Evolutionary conservation across 2,329 filamentous ascomycete genomes (phyloP), one percentile per base, ranked within the genome.

Genomic region (Neocatenulostroma microsporum): DNA sequence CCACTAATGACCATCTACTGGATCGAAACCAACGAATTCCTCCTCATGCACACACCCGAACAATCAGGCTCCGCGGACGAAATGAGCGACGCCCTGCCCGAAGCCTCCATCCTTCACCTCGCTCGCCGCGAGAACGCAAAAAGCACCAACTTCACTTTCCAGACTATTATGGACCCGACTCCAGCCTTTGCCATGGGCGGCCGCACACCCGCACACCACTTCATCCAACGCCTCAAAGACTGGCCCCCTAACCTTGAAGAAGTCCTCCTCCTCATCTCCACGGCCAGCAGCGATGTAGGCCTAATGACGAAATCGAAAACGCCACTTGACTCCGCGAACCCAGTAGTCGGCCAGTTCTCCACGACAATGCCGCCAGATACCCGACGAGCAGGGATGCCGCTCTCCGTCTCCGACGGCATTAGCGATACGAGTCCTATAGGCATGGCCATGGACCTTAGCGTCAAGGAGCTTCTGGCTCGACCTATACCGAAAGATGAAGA

Each of bases 211-310:
- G 80, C 87, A 10, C 82, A 88, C 48, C 84, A 94, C 52, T 84
- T 84, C 36, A 71, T 91, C 33, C 66, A 80, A 36, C 77, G 91
- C 33, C 65, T 98, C 12, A 78, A 79, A 54, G 78, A 87, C 40
- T 96, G 89, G 60, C 76, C 79, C 18, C 87, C 87, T 0, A 76
- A 81, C 46, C 66, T 96, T 7, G 77, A 84, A 44, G 88, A 98
- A 56, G 66, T 88, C 25, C 66, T 98, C 10, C 74, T 98, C 30
- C 69, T 95, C 17, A 75, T 84, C 3, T 93, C 86, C 3, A 93
- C 87, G 2, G 80, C 80, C 13, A 82, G 80, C 3, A 74, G 79
- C 10, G 86, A 94, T 47, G 73, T 95, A 45, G 84, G 84, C 4
- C 62, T 95, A 9, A 63, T 96, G 35, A 84, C 80, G 15, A 76